Conservation (phyloP, 176 grass and related monocot genomes). For the Lolium rigidum region DNA sequence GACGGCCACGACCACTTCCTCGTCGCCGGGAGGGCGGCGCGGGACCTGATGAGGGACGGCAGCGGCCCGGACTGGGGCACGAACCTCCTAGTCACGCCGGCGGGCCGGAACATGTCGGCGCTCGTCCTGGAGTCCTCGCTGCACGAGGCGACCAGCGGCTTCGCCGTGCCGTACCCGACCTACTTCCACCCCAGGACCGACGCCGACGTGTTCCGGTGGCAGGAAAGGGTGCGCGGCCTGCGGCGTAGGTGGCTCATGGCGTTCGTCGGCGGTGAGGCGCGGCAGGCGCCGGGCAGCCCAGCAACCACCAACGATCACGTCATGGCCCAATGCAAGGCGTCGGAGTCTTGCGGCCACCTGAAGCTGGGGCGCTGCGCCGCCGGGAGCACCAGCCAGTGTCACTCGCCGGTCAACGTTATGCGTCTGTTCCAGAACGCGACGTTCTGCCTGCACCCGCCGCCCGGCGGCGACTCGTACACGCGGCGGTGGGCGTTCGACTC, state of each 20-base stretch:
- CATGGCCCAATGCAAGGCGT: not conserved
- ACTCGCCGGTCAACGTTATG: not conserved
- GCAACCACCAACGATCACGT: not conserved
- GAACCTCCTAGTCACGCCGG: conserved; percentile 54
- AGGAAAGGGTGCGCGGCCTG: conserved; percentile 47
- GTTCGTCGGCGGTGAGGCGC: conserved; percentile 45
- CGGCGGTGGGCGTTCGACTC: conserved; percentile 21
- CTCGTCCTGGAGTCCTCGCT: conserved; percentile 64
- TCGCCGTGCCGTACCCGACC: conserved; percentile 68
- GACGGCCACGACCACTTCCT: conserved; percentile 63
- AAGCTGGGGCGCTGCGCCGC: not conserved
- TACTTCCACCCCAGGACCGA: conserved; percentile 71
- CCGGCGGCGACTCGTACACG: conserved; percentile 22
- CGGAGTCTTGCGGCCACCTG: not conserved
- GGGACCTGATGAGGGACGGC: conserved; percentile 51
- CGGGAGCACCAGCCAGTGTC: not conserved
- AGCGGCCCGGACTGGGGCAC: conserved; percentile 52
- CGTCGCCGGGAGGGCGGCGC: conserved; percentile 58
- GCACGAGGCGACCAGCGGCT: not conserved
- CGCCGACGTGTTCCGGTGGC: conserved; percentile 67
- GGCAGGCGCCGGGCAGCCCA: not conserved
- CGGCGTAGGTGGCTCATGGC: conserved; percentile 59
- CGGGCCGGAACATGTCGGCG: conserved; percentile 53
- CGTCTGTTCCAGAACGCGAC: not conserved
- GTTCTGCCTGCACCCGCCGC: conserved; percentile 12